Evolutionary conservation across 2,329 filamentous ascomycete species (phyloP).

Genomic region (Aspergillus ruber): DNA sequence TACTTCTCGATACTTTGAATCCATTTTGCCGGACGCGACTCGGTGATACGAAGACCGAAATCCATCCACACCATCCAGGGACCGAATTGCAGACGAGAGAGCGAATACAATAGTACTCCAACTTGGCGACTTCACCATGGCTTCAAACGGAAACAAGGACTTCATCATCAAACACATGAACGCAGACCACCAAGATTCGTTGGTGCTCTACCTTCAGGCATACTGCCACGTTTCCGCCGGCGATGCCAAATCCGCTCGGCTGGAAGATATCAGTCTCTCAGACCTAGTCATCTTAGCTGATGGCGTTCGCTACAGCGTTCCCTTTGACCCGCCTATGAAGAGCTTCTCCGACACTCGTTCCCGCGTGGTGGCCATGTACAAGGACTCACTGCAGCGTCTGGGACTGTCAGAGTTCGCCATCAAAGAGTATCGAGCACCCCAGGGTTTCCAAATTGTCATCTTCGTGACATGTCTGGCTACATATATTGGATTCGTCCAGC

Average conservation of each 20-base stretch:
- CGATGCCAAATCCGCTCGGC: conserved; percentile 51
- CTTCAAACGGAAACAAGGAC: conserved; percentile 39
- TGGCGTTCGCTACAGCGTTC: conserved; percentile 45
- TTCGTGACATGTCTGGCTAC: conserved; percentile 53
- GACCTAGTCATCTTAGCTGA: conserved; percentile 57
- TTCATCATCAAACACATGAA: conserved; percentile 84
- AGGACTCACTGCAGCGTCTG: conserved; percentile 53
- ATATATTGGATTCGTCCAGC: conserved; percentile 45
- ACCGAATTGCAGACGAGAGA: too few species aligned
- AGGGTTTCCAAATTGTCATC: conserved; percentile 47
- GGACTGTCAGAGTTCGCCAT: conserved; percentile 53
- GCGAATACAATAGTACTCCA: too few species aligned
- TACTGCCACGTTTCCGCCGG: conserved; percentile 54
- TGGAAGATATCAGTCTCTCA: conserved; percentile 60
- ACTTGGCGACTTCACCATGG: not conserved
- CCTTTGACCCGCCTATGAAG: conserved; percentile 65
- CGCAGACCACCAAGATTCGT: conserved; percentile 66
- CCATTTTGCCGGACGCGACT: too few species aligned
- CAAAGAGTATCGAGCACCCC: conserved; percentile 47
- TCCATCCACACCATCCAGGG: too few species aligned
- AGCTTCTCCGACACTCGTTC: conserved; percentile 61
- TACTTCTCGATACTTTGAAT: too few species aligned
- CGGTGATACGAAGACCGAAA: too few species aligned
- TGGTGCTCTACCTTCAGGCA: conserved; percentile 71
- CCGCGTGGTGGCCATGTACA: conserved; percentile 67